Base-by-base conservation (phyloP, 192 early-diverging fungal species). In the Paraglomus brasilianum region DNA sequence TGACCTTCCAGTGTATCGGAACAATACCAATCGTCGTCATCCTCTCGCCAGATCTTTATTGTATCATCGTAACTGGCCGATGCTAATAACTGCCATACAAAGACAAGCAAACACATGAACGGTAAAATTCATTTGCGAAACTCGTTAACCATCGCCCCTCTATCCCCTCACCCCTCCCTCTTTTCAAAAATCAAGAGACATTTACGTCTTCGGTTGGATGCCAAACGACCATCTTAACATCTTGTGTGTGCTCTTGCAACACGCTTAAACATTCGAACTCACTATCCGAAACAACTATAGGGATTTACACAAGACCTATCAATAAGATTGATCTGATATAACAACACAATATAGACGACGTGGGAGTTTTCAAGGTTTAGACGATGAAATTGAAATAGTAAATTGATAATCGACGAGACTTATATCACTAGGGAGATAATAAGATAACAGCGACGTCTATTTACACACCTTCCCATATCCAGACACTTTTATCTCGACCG, bases 251-350 rank as follows among this genome's bases (percentile, higher is more conserved):
- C 70, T 98, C 95, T 77, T 95, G 93, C 22, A 97, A 79, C 30
- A 98, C 95, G 63, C 88, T 91, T 17, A 98, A 80, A 76, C 93
- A 96, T 75, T 97, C 94, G 82, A 98, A 98, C 73, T 98, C 96
- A 68, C 87, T 90, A 66, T 95, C 93, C 30, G 87, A 79, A 38
- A 83, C 78, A 8, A 87, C 86, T 81, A 61, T 22, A 65, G 64
- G 45, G 22, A 19, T 49, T 46, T 53, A 39, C 38, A 30, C 43
- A 17, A 36, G n/a, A n/a, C n/a, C n/a, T n/a, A n/a, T n/a, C n/a
- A n/a, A n/a, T n/a, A n/a, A n/a, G n/a, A n/a, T n/a, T n/a, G n/a
- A n/a, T n/a, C n/a, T n/a, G n/a, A n/a, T n/a, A n/a, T n/a, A n/a
- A n/a, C n/a, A n/a, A n/a, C n/a, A n/a, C n/a, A n/a, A n/a, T n/a